phyloP scores from a whole-genome alignment of 2,329 filamentous ascomycete genomes.

The Pseudogymnoascus sp. region DNA sequence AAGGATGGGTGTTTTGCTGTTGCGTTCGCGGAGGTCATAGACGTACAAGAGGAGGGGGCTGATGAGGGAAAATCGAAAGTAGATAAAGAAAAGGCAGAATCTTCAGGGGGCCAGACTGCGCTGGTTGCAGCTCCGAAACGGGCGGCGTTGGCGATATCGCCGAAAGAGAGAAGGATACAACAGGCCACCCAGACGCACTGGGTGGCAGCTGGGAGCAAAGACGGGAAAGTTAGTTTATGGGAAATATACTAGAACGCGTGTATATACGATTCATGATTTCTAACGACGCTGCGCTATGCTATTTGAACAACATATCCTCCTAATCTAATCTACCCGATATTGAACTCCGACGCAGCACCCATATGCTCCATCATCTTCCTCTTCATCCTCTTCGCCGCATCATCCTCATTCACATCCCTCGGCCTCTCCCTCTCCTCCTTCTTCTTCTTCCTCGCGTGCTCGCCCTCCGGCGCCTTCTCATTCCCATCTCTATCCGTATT shows the following conservation, averaged over 20 bases:
- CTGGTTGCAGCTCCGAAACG: constrained; percentile 12
- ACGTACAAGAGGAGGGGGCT: constrained; percentile 1
- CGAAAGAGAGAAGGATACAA: constrained; percentile 55
- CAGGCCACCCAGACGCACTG: constrained; percentile 70
- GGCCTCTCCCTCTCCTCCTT: constrained; percentile 31
- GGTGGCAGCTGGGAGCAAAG: constrained; percentile 85
- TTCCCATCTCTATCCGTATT: constrained; percentile 14
- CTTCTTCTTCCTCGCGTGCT: constrained; percentile 27
- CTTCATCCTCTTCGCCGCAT: constrained; percentile 55
- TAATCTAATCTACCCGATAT: constrained; percentile 45
- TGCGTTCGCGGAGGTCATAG: constrained; percentile 52
- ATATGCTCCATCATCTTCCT: constrained; percentile 52
- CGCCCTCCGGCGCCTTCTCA: constrained; percentile 28
- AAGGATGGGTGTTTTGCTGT: constrained; percentile 77
- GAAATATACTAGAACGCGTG: constrained; percentile 61
- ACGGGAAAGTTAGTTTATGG: constrained; percentile 93
- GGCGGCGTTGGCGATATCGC: constrained; percentile 33
- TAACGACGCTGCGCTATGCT: constrained; percentile 5
- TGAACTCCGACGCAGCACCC: constrained; percentile 56
- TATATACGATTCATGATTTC: background rate
- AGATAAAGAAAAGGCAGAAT: constrained; percentile 4
- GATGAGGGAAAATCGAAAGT: constrained; percentile 10
- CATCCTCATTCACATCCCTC: constrained; percentile 41
- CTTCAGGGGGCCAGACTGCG: background rate
- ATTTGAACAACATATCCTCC: background rate